These are phyloP conservation scores for Pichia manshurica DNA, from an alignment of 805 yeast species.

Conservation along the genomic window DNA sequence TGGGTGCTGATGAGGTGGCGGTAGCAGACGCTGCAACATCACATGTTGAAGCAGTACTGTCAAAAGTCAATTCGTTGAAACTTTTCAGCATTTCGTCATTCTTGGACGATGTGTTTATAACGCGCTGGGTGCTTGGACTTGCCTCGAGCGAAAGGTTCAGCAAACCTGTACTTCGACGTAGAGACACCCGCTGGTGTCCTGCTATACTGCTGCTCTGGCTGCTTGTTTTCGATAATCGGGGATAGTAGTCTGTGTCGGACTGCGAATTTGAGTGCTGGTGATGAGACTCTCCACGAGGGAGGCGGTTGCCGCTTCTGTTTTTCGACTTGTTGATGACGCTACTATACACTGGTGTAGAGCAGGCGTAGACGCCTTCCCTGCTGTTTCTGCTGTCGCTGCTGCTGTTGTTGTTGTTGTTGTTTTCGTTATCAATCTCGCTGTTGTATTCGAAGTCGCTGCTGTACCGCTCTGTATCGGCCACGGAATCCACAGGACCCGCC, in stretches of 20 bases:
- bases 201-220: background rate
- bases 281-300: no score
- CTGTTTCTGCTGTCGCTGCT: constrained; percentile 13
- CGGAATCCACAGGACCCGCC: no score
- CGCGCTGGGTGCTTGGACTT: constrained; percentile 23
- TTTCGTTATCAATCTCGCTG: background rate
- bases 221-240: background rate
- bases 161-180: constrained; percentile 50
- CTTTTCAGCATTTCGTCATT: constrained; percentile 29
- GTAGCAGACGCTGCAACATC: background rate
- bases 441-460: constrained; percentile 19
- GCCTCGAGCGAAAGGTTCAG: constrained; percentile 44
- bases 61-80: constrained; percentile 30
- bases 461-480: background rate
- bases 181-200: constrained; percentile 24
- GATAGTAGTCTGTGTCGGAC: no score
- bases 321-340: background rate
- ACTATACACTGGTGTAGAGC: constrained; percentile 1
- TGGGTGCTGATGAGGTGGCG: background rate
- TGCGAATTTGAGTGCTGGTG: no score
- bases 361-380: constrained; percentile 6
- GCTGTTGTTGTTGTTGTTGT: background rate
- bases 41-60: background rate
- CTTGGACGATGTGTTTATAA: constrained; percentile 24
- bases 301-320: background rate